Evolutionary conservation across 331 rosid genomes (phyloP), one percentile per base, ranked within the genome.

Genomic region (Malus hybrid): DNA sequence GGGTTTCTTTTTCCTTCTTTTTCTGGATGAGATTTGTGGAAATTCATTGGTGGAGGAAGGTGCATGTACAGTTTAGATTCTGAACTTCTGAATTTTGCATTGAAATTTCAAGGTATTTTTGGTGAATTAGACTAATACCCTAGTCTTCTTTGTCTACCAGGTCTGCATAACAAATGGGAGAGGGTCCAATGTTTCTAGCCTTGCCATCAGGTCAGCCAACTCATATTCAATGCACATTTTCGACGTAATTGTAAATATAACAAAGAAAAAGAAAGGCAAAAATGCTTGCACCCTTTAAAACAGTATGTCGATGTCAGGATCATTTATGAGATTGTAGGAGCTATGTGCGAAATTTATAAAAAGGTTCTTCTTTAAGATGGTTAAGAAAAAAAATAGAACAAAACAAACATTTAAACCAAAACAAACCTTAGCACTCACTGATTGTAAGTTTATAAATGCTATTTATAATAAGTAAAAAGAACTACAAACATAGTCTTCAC

Each of bases 131-230:
- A 48, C 6, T 15, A 15, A 14, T 39, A 2, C 8, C n/a, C 55
- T 48, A 15, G 55, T 39, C 46, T 9, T 39, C 46, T 39, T 39
- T 9, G 46, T 39, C 46, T 39, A 39, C 46, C 46, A 46, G 13
- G 53, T 46, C 6, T 13, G 53, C 18, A 46, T 14, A n/a, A 39
- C 18, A 32, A 16, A 14, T 16, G 57, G 32, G 29, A 6, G 64
- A 44, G 50, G 79, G 78, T 82, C 50, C 79, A 77, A 68, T 73
- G 85, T 67, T 68, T 73, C 78, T 71, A 60, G 84, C 65, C 77
- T 16, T 26, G 36, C n/a, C 18, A 46, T 46, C 18, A 46, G 55
- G 0, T 50, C 55, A 5, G 55, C 55, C 55, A 15, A 50, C 7
- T 50, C n/a, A 5, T 50, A 50, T 50, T 50, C 55, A 50, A 14